phyloP scores from a whole-genome alignment of 331 rosid genomes.

The Quercus lobata region DNA sequence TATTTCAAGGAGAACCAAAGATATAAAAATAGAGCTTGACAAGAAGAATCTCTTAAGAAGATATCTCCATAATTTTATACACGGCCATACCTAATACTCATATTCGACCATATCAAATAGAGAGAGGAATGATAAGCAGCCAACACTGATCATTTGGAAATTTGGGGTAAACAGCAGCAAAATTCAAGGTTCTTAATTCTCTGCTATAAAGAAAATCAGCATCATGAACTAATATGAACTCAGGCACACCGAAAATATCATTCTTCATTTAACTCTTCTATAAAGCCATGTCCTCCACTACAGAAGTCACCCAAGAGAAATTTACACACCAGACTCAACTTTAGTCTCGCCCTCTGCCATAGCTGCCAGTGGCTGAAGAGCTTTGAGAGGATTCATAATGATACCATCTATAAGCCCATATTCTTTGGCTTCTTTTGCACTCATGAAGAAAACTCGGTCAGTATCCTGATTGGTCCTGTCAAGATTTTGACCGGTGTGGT shows the following conservation, averaged over 20 bases:
- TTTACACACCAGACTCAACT: conserved; percentile 33
- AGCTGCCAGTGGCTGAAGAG: conserved; percentile 69
- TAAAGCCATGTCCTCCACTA: conserved; percentile 7
- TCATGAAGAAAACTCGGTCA: conserved; percentile 94
- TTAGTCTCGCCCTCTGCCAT: conserved; percentile 18
- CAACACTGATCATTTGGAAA: no score
- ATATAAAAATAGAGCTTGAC: no score
- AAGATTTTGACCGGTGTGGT: conserved; percentile 89
- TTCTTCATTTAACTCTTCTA: conserved; percentile 21
- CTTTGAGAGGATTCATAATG: conserved; percentile 95
- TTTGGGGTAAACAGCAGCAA: not conserved
- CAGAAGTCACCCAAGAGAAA: conserved; percentile 2
- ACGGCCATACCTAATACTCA: no score
- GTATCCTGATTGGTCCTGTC: conserved; percentile 83
- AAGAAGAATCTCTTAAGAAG: no score
- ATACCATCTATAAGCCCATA: conserved; percentile 95
- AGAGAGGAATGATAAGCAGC: no score
- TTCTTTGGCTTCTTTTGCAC: conserved; percentile 94
- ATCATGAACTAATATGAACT: conserved; percentile 4
- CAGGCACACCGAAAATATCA: conserved; percentile 21
- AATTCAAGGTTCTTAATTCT: not conserved
- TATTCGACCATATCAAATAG: no score
- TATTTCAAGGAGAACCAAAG: no score
- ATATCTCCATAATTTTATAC: no score
- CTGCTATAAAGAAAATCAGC: conserved; percentile 10